Base-by-base conservation (phyloP, 352 stramenopile genomes). In the Globisporangium canariense region DNA sequence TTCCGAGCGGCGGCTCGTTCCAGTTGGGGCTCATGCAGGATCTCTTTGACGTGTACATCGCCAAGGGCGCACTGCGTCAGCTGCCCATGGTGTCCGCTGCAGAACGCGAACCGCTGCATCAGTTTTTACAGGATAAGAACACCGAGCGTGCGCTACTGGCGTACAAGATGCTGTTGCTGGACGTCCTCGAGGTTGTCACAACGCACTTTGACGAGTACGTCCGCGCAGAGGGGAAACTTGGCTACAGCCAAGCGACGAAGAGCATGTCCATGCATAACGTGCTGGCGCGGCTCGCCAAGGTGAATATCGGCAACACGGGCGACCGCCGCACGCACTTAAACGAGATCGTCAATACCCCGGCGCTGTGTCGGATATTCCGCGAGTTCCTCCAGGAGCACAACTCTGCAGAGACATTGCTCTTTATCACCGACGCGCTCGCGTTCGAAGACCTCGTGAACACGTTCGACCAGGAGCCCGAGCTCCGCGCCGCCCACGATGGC, bases 361-460 rank as follows among this genome's bases (percentile, higher is more conserved):
- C 62, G 22, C 63, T 86, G 3, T 86, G 78, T 53, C 69, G 73
- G 10, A 79, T 87, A 68, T 87, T 88, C 40, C 72, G 80, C 25
- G 78, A 81, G 67, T 89, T 83, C 51, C 60, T 89, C 0, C 69
- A 80, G 62, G 73, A 75, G 1, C 70, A 73, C 28, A 88, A 81
- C 65, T 89, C 78, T 0, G 76, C 83, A 5, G 80, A 88, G 63
- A 83, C 79, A 51, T 62, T 89, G 10, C 69, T 91, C 1, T 91
- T 91, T 58, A 77, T 87, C 43, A 79, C 89, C 22, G 82, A 91
- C 40, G 79, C 81, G 0, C 64, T 91, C 32, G 78, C 70, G 13
- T 91, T 87, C 64, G 78, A 89, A 58, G 82, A 91, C 40, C 71
- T 88, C 7, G 78, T 82, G 4, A 79, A 88, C 38, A 78, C 75